Evolutionary conservation across 306 rosid species (phyloP).

Genomic region (Corylus americana): DNA sequence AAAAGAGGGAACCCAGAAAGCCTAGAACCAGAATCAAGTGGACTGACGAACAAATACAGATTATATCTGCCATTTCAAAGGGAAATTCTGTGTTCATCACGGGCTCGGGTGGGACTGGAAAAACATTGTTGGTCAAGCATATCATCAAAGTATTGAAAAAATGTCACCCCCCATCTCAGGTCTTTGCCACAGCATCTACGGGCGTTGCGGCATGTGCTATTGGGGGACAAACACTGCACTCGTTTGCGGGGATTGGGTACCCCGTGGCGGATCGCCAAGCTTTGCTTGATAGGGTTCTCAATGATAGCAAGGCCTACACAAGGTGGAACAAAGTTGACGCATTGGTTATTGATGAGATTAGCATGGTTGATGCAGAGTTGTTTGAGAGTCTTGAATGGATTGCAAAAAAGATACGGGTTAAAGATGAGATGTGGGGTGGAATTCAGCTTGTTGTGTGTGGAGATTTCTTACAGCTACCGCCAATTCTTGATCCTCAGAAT

Average conservation of each 20-base stretch:
- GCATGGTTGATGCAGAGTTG: constrained; percentile 50
- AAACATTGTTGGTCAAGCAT: constrained; percentile 40
- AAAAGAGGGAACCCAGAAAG: constrained; percentile 8
- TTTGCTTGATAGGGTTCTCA: constrained; percentile 15
- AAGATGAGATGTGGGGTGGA: constrained; percentile 54
- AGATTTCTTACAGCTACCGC: constrained; percentile 70
- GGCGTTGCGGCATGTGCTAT: constrained; percentile 61
- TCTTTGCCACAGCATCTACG: constrained; percentile 51
- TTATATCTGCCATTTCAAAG: constrained; percentile 35
- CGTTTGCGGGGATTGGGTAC: constrained; percentile 39
- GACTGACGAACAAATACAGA: constrained; percentile 47
- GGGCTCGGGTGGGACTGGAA: constrained; percentile 62
- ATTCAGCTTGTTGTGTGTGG: constrained; percentile 60
- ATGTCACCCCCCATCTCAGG: constrained; percentile 37
- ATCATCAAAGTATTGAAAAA: constrained; percentile 32
- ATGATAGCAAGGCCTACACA: constrained; percentile 13
- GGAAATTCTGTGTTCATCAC: constrained; percentile 53
- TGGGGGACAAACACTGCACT: constrained; percentile 57
- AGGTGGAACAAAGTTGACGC: constrained; percentile 50
- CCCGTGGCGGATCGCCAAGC: constrained; percentile 1
- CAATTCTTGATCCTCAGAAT: constrained; percentile 8
- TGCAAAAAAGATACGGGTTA: constrained; percentile 29
- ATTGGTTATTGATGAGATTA: constrained; percentile 57
- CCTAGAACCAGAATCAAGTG: constrained; percentile 28
- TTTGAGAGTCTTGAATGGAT: constrained; percentile 48